Base-by-base conservation (phyloP, 192 early-diverging fungal genomes). In the Jimgerdemannia lactiflua region DNA sequence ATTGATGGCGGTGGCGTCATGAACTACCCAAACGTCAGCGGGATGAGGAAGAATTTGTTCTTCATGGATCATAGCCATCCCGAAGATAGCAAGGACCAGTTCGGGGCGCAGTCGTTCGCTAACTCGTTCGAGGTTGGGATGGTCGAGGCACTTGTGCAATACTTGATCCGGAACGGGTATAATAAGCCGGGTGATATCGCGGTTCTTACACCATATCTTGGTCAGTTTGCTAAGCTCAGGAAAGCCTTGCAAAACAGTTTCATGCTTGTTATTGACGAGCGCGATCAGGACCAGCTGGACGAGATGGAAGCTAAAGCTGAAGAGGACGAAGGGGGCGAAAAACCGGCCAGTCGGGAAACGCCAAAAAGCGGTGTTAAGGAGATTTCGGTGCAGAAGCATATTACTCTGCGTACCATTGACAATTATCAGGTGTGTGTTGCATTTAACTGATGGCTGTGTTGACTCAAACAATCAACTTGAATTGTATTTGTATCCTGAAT, bases 401-500 rank as follows among this genome's bases (percentile, higher is more conserved):
- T 85, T n/a, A 83, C 77, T 0, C 44, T 85, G 10, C 67, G 84
- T 3, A 85, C 84, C 2, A 77, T 85, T 43, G 84, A 85, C 63
- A 85, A 85, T 59, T 85, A 82, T 70, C 84, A 85, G 80, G 80
- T 75, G 74, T 29, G 10, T 41, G 17, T 10, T 43, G 49, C 49
- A 59, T 59, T 59, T 59, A 10, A 59, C 14, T 59, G 14, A 59
- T 59, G 49, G 14, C 6, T 59, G 14, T 14, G 49, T 10, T 76
- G 59, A 70, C 82, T 64, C 70, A 64, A 8, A 71, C 73, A 17
- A 41, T 67, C 17, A 68, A 69, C 41, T 17, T 66, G 17, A 74
- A 79, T 63, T 43, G 75, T 39, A 94, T 94, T 74, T 86, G 90
- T 4, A 92, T 98, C 29, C 91, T 93, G 71, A 94, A 99, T 2